Base-by-base conservation (phyloP, 768 basidiomycete genomes). In the Albatrellus ellisii region DNA sequence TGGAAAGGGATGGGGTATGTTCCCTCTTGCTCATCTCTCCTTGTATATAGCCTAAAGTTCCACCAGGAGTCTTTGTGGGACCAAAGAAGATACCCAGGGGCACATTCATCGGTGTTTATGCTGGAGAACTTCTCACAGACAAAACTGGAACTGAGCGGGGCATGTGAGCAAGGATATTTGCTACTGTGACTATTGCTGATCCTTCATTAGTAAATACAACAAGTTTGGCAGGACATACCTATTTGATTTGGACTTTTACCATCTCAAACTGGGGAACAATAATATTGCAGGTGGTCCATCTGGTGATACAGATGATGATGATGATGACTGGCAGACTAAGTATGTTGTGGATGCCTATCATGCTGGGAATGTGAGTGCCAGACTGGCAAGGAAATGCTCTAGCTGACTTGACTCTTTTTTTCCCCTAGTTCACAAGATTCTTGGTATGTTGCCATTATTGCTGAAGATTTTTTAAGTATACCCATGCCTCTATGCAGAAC, bases 341-440 rank as follows among this genome's bases (percentile, higher is more conserved):
- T 86, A 77, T 47, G 66, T 67, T 11, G 77, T 92, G 2, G 90
- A 94, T 61, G 90, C 90, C 4, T 94, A 81, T 56, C 88, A 92
- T 58, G 78, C 73, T 15, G 84, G 84, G 9, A 88, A 88, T 58
- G 84, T 88, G 56, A 56, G 80, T 68, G 2, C 20, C n/a, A n/a
- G n/a, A n/a, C n/a, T n/a, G n/a, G n/a, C n/a, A n/a, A n/a, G n/a
- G n/a, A 43, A 38, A 8, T 32, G 31, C 11, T 22, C 18, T 5
- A 36, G 6, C 20, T 40, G 9, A 20, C n/a, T 35, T 14, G 25
- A 4, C 15, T 4, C 6, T 26, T 2, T 26, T 45, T 22, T 45
- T 26, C 14, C 18, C 46, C 9, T 50, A 92, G 89, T 90, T 91
- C 59, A 91, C 90, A n/a, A 74, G 90, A 25, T 94, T 86, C 53